These are phyloP conservation scores for Aspergillus carlsbadensis DNA, from an alignment of 495 filamentous ascomycete species.

Conservation along the genomic window DNA sequence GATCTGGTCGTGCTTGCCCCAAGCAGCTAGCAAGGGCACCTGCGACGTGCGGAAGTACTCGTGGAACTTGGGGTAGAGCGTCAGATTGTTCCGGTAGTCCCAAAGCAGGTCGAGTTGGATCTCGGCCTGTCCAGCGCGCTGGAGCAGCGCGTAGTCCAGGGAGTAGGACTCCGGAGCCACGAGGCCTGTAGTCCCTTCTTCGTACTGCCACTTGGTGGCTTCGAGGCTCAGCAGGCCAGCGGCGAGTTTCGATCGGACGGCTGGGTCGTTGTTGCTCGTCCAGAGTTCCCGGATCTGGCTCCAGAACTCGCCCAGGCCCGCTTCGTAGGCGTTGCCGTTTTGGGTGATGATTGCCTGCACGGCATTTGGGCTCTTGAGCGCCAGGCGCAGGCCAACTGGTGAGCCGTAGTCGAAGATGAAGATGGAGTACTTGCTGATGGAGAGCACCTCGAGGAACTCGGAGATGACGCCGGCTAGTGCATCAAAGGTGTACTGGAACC, in stretches of 20 bases:
- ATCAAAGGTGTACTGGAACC: constrained; percentile 54
- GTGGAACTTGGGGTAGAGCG: constrained; percentile 58
- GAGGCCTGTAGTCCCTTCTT: constrained; percentile 38
- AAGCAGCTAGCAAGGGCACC: constrained; percentile 57
- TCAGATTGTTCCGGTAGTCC: constrained; percentile 56
- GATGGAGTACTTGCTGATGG: constrained; percentile 49
- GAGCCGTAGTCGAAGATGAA: constrained; percentile 72
- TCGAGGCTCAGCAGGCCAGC: constrained; percentile 41
- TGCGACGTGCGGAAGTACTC: constrained; percentile 53
- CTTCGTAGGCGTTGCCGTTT: constrained; percentile 64
- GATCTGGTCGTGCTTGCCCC: constrained; percentile 61
- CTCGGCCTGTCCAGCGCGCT: constrained; percentile 50
- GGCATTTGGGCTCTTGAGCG: constrained; percentile 45
- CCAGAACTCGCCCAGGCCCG: constrained; percentile 61
- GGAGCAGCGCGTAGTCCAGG: constrained; percentile 51
- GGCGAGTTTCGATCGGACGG: constrained; percentile 37
- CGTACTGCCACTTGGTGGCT: constrained; percentile 56
- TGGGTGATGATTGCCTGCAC: constrained; percentile 58
- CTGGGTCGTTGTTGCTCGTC: constrained; percentile 34
- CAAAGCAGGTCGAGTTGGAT: constrained; percentile 58
- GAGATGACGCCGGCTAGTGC: constrained; percentile 45
- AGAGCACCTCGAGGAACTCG: constrained; percentile 46
- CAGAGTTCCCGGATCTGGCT: constrained; percentile 47
- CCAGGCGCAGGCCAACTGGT: constrained; percentile 54
- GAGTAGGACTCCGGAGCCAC: constrained; percentile 52